A percentile compares a stretch with the other conserved stretches of the same genome.
phyloP scores from a whole-genome alignment of 1,139 yeast genomes.

The Pichia sp. region DNA sequence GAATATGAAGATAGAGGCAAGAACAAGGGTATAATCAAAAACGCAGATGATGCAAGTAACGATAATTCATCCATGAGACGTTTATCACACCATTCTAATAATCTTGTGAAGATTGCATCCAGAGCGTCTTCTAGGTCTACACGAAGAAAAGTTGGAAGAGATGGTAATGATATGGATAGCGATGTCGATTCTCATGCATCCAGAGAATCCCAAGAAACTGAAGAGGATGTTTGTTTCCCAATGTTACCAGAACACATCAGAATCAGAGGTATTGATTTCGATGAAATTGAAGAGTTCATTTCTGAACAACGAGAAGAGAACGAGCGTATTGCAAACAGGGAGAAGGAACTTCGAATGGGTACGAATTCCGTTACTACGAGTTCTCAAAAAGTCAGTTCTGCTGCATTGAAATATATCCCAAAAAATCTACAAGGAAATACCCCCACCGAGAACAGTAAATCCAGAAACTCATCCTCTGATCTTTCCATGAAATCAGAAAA shows the following conservation, averaged over 20 bases:
- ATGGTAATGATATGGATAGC: conserved; percentile 43
- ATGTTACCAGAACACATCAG: conserved; percentile 73
- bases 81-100: conserved; percentile 8
- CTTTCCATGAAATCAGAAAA: conserved; percentile 1
- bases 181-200: conserved; percentile 73
- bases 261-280: conserved; percentile 74
- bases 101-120: conserved; percentile 22
- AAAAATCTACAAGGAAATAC: background rate
- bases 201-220: conserved; percentile 79
- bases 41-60: conserved; percentile 19
- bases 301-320: conserved; percentile 42
- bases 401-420: conserved; percentile 64
- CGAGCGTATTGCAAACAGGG: conserved; percentile 29
- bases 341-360: conserved; percentile 27
- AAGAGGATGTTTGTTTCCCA: conserved; percentile 98
- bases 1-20: conserved; percentile 3
- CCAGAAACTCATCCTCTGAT: conserved; percentile 11
- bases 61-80: conserved; percentile 5
- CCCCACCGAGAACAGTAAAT: too few species aligned
- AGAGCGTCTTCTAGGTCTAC: conserved; percentile 27
- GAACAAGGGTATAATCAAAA: too few species aligned
- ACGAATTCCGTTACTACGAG: conserved; percentile 26
- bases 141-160: conserved; percentile 18
- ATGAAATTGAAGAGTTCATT: conserved; percentile 74
- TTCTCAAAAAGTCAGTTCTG: conserved; percentile 36